phyloP scores from a whole-genome alignment of 1,139 yeast genomes.

The Geotrichum restrictum region DNA sequence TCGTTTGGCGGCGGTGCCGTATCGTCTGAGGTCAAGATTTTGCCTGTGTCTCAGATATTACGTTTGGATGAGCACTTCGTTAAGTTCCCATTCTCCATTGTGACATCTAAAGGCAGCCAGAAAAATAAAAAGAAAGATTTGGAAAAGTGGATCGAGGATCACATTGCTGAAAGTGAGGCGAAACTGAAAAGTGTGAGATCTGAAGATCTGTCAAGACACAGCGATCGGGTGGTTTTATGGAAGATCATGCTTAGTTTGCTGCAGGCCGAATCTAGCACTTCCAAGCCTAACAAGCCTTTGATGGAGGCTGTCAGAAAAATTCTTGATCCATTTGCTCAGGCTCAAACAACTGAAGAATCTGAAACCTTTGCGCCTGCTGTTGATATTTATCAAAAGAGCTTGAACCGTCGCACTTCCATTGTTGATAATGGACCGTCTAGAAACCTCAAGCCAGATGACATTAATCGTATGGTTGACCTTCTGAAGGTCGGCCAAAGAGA shows the following conservation, averaged over 20 bases:
- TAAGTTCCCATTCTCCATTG: constrained; percentile 63
- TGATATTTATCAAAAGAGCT: constrained; percentile 18
- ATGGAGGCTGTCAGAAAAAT: constrained; percentile 16
- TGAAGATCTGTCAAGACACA: constrained; percentile 21
- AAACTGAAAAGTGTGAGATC: constrained; percentile 19
- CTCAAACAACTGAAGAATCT: constrained; percentile 22
- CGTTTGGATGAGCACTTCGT: constrained; percentile 32
- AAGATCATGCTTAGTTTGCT: constrained; percentile 33
- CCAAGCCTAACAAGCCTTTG: constrained; percentile 18
- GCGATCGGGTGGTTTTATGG: constrained; percentile 34
- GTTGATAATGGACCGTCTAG: constrained; percentile 29
- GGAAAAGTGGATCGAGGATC: constrained; percentile 52
- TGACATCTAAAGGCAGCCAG: constrained; percentile 35
- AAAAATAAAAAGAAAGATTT: constrained; percentile 61
- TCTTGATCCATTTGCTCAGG: constrained; percentile 22
- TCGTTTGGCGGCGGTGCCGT: constrained; percentile 34
- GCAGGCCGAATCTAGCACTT: constrained; percentile 27
- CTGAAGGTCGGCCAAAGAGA: constrained; percentile 64
- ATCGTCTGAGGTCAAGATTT: constrained; percentile 35
- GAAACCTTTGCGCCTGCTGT: constrained; percentile 20
- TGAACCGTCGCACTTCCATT: constrained; percentile 13
- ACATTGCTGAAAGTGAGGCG: constrained; percentile 17
- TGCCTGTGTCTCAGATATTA: constrained; percentile 33
- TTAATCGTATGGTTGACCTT: constrained; percentile 34
- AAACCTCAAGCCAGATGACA: constrained; percentile 36